Percentiles rank a stretch among this genome's conserved stretches.
These are phyloP conservation scores for Hypsizygus marmoreus DNA, from an alignment of 768 basidiomycete genomes.

Conservation along the genomic window DNA sequence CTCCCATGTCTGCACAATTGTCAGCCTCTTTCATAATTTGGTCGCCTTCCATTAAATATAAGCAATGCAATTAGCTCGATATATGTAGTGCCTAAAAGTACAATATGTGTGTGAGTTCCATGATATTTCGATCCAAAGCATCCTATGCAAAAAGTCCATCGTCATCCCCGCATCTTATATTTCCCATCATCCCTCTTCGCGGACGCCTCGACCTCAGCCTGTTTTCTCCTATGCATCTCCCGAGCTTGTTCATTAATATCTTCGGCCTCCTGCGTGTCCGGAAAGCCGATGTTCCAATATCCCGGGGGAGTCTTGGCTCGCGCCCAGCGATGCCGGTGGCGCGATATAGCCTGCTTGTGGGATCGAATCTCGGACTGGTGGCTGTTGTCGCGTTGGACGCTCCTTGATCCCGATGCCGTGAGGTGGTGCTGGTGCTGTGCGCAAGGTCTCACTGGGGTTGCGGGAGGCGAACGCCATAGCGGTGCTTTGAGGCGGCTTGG, in stretches of 20 bases:
- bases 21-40: too few species aligned
- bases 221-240: conserved; percentile 72
- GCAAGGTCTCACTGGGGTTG: conserved; percentile 32
- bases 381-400: conserved; percentile 3
- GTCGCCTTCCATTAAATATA: too few species aligned
- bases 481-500: conserved; percentile 67
- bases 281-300: conserved; percentile 92
- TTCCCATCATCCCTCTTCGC: conserved; percentile 48
- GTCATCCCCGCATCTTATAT: conserved; percentile 32
- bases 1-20: too few species aligned
- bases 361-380: conserved; percentile 35
- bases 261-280: conserved; percentile 77
- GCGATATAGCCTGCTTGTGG: conserved; percentile 73
- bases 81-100: too few species aligned
- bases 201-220: conserved; percentile 57
- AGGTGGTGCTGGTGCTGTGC: conserved; percentile 20
- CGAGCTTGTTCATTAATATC: conserved; percentile 75
- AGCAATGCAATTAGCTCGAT: too few species aligned
- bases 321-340: conserved; percentile 73
- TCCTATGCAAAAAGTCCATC: too few species aligned
- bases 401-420: conserved; percentile 5
- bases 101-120: too few species aligned
- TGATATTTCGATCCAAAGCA: too few species aligned
- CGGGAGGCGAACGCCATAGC: conserved; percentile 69
- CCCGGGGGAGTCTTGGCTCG: conserved; percentile 77